Percentiles rank a stretch among this genome's conserved stretches.
Conservation (phyloP, 2,329 filamentous ascomycete genomes). For the Verticillium klebahnii region DNA sequence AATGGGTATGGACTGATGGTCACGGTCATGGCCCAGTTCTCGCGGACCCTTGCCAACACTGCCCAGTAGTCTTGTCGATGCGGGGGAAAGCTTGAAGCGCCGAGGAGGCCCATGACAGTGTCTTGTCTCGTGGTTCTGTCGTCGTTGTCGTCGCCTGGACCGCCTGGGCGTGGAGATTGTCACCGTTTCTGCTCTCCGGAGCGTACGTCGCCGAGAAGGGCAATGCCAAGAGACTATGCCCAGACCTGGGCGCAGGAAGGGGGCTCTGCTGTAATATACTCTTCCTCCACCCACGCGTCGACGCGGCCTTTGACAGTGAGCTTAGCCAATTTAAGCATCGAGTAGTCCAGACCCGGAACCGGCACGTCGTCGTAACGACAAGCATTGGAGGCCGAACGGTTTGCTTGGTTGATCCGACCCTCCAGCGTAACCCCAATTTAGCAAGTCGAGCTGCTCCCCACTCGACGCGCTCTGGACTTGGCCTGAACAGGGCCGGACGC, state of each 20-base stretch:
- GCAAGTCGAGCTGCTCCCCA: not conserved
- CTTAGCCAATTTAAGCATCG: conserved; percentile 1
- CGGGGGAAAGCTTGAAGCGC: not conserved
- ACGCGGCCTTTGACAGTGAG: not conserved
- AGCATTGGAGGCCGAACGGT: not conserved
- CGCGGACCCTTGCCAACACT: not conserved
- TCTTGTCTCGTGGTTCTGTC: not conserved
- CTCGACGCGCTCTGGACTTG: not conserved
- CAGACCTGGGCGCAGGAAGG: conserved; percentile 1
- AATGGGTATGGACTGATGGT: not conserved
- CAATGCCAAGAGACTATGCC: not conserved
- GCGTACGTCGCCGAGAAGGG: conserved; percentile 1
- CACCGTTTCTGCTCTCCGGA: not conserved
- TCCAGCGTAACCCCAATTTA: not conserved
- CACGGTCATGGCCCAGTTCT: not conserved
- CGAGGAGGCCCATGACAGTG: not conserved
- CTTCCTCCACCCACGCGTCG: not conserved
- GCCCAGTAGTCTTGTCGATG: not conserved
- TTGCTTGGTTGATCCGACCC: not conserved
- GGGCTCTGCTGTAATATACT: not conserved
- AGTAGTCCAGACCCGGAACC: not conserved
- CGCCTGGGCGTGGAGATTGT: not conserved
- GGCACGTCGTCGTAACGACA: not conserved
- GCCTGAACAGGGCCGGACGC: not conserved
- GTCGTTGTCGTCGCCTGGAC: not conserved